phyloP scores from a whole-genome alignment of 208 protist species.

The Trypanosoma conorhini region DNA sequence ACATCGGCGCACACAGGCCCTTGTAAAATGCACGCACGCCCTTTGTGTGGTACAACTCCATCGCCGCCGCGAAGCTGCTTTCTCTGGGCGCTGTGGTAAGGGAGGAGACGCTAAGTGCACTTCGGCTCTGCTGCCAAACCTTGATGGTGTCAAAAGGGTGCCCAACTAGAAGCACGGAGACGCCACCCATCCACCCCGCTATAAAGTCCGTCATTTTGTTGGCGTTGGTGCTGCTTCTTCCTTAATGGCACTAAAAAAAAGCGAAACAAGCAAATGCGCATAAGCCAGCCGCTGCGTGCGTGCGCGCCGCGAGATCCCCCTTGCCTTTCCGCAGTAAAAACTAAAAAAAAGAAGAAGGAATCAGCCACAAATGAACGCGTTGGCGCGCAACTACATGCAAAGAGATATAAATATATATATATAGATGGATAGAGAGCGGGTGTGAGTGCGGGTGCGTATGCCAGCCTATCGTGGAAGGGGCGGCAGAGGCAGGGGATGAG shows the following conservation, averaged over 20 bases:
- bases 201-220: conserved; percentile 29
- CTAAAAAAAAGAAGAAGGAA: conserved; percentile 19
- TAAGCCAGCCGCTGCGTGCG: not conserved
- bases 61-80: conserved; percentile 12
- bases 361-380: not conserved
- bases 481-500: too few species aligned
- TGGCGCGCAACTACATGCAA: not conserved
- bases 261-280: conserved; percentile 5
- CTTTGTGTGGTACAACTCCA: conserved; percentile 12
- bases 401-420: not conserved
- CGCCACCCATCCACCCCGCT: conserved; percentile 34
- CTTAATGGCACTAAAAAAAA: not conserved
- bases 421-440: not conserved
- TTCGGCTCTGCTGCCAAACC: conserved; percentile 25
- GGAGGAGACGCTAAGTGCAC: not conserved
- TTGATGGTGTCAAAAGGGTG: conserved; percentile 37
- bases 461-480: too few species aligned
- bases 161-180: conserved; percentile 24
- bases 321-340: not conserved
- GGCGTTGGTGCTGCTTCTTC: not conserved
- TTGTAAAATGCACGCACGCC: conserved; percentile 31
- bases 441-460: not conserved
- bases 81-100: not conserved
- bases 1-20: conserved; percentile 30
- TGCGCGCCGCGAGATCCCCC: not conserved